Percentiles rank a stretch among this genome's conserved stretches.
phyloP scores from a whole-genome alignment of 148 eudicot genomes.

The Heliamphora exappendiculata region DNA sequence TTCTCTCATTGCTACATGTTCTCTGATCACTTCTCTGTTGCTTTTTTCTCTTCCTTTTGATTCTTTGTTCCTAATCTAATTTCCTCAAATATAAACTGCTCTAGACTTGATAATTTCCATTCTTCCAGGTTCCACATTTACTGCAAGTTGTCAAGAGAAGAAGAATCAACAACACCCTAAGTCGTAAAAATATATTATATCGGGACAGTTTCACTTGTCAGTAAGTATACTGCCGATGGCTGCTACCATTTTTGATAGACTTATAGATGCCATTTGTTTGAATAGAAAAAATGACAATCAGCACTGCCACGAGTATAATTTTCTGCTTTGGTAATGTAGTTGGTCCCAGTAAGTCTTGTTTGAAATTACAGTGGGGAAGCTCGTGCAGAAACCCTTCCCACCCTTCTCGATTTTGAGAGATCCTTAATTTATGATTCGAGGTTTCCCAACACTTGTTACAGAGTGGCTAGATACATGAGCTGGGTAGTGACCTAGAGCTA shows the following conservation, averaged over 20 bases:
- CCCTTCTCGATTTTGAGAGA: background rate
- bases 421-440: background rate
- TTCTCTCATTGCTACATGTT: background rate
- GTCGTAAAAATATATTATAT: constrained; percentile 74
- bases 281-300: background rate
- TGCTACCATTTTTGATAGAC: background rate
- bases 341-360: background rate
- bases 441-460: background rate
- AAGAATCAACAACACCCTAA: constrained; percentile 58
- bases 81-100: background rate
- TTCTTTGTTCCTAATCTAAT: constrained; percentile 13
- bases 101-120: constrained; percentile 1
- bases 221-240: constrained; percentile 48
- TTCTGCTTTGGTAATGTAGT: background rate
- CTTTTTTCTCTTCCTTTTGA: background rate
- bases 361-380: background rate
- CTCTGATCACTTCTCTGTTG: background rate
- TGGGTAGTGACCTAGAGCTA: background rate
- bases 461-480: background rate
- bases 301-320: background rate
- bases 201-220: constrained; percentile 85
- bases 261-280: background rate
- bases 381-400: background rate
- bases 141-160: constrained; percentile 88
- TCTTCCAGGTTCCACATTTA: constrained; percentile 77